Conservation (phyloP, 495 filamentous ascomycete species). For the Melanomma pulvis-pyrius region DNA sequence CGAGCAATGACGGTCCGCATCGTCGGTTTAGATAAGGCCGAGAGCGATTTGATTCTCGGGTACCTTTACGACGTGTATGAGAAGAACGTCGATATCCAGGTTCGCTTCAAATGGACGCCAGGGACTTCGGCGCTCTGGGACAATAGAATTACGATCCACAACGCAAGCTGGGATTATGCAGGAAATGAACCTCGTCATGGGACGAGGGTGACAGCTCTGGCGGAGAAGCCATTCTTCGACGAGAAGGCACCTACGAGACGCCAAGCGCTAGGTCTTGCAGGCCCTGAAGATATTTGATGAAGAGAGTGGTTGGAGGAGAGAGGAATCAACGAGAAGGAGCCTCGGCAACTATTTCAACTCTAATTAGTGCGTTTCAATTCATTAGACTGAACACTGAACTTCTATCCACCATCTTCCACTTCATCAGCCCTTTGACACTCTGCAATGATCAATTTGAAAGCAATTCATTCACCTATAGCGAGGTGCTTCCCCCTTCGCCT, state of each 20-base stretch:
- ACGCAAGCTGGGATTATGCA: constrained; percentile 69
- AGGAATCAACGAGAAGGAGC: too few relatives aligned
- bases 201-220: constrained; percentile 66
- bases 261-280: constrained; percentile 57
- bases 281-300: constrained; percentile 21
- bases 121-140: constrained; percentile 66
- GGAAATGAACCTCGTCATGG: constrained; percentile 65
- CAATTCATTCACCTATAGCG: too few relatives aligned
- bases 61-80: constrained; percentile 69
- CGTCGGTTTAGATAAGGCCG: constrained; percentile 65
- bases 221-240: constrained; percentile 68
- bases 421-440: too few relatives aligned
- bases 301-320: neutral
- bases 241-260: constrained; percentile 60
- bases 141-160: constrained; percentile 70
- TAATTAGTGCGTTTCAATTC: too few relatives aligned
- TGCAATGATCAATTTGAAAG: too few relatives aligned
- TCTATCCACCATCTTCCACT: too few relatives aligned
- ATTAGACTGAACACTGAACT: too few relatives aligned
- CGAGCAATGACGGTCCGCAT: constrained; percentile 66
- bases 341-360: too few relatives aligned
- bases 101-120: constrained; percentile 67
- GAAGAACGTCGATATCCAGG: constrained; percentile 67
- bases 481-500: too few relatives aligned
- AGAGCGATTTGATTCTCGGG: constrained; percentile 68